phyloP scores from a whole-genome alignment of 495 filamentous ascomycete genomes.

The Aeminium ludgeri region DNA sequence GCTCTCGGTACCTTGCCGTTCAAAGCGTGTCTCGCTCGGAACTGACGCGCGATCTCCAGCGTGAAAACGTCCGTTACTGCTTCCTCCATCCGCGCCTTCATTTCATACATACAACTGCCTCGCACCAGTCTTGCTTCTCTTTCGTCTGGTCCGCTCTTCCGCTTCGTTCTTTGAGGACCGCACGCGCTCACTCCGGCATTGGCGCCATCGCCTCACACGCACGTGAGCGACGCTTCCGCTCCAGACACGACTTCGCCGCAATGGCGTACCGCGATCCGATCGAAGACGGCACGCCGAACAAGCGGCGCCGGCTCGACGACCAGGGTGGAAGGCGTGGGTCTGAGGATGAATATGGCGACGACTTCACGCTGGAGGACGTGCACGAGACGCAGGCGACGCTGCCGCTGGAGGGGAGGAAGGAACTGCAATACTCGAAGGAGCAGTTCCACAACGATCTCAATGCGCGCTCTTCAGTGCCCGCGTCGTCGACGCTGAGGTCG shows the following conservation, averaged over 20 bases:
- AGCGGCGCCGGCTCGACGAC: conserved; percentile 5
- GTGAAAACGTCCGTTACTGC: no score
- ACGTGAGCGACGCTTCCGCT: no score
- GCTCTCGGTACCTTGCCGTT: no score
- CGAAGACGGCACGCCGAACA: conserved; percentile 8
- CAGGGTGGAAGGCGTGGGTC: conserved; percentile 18
- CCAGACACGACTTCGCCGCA: not conserved
- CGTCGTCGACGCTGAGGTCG: not conserved
- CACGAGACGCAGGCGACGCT: conserved; percentile 43
- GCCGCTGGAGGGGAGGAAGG: conserved; percentile 25
- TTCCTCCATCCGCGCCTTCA: not conserved
- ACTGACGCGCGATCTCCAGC: no score
- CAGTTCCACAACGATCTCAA: conserved; percentile 1
- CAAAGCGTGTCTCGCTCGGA: no score
- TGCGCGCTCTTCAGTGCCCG: not conserved
- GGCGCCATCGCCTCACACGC: no score
- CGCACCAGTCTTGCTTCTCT: no score
- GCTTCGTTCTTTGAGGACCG: no score
- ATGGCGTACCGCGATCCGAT: conserved; percentile 16
- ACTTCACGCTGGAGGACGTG: conserved; percentile 33
- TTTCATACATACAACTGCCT: not conserved
- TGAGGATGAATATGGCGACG: conserved; percentile 38
- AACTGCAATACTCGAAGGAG: conserved; percentile 12
- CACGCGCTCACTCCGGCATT: no score
- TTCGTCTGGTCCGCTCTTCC: no score